Base-by-base conservation (phyloP, 306 rosid species). In the Alnus rubra region DNA sequence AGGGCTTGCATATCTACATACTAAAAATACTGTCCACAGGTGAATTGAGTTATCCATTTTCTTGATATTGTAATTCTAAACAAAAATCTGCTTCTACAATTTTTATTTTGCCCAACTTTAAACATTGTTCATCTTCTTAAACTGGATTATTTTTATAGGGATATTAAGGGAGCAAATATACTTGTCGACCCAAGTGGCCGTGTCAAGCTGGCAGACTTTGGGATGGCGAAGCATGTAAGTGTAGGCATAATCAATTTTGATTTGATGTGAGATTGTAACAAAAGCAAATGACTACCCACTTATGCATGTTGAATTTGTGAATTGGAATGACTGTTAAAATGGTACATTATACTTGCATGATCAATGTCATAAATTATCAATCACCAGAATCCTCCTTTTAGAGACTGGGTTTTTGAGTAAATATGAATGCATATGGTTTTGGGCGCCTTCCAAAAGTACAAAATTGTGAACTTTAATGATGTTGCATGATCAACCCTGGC, bases 181-280 rank as follows among this genome's bases (percentile, higher is more conserved):
- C 90, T 96, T 47, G 98, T 96, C 44, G 99, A 96, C 88, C 98
- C 97, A 79, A 87, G 76, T 84, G 98, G 99, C 51, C 92, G 96
- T 54, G 93, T 96, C 82, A 96, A 93, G 86, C 83, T 96, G 89
- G 99, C 96, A 59, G 99, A 96, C 84, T 96, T 96, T 89, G 98
- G 99, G 88, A 96, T 96, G 99, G 99, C 99, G 72, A 96, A 96
- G 85, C 99, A 96, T 88, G 99, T 96, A 91, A 93, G 96, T 75
- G 30, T 69, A 33, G 75, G 54, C 52, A 49, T 10, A 10, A 49
- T 49, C 52, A 49, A 5, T 30, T 51, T 74, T 78, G 51, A 33
- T 83, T 50, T 74, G 71, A 68, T 18, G 72, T 42, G 31, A 68
- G 72, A 42, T 18, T 9, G 30, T 18, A 42, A n/a, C 42, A 68